phyloP scores from a whole-genome alignment of 805 yeast species.

The Myxozyma neglecta region DNA sequence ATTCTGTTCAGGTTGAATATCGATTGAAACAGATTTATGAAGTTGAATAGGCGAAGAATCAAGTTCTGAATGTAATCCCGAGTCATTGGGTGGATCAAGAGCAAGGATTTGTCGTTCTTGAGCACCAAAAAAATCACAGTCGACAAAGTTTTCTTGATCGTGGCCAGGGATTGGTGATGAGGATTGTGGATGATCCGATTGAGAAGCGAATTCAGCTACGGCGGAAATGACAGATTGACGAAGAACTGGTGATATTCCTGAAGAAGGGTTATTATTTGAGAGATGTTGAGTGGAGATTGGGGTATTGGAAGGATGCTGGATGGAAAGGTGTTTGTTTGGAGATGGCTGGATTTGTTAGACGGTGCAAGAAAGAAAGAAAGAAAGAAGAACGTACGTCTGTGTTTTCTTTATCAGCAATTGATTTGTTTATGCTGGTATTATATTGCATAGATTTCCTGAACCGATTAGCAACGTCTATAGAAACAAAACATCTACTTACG shows the following conservation, averaged over 20 bases:
- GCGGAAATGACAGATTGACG: constrained; percentile 17
- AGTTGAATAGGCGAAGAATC: constrained; percentile 1
- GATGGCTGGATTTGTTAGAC: background rate
- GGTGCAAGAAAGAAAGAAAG: background rate
- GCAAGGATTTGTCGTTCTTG: constrained; percentile 24
- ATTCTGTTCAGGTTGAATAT: background rate
- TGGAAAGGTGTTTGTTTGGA: background rate
- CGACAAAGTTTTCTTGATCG: constrained; percentile 5
- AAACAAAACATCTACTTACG: background rate
- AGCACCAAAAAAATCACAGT: constrained; percentile 27
- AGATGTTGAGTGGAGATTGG: no score
- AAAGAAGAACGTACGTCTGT: background rate
- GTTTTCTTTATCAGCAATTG: constrained; percentile 1
- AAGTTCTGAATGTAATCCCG: background rate
- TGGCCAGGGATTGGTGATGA: constrained; percentile 19
- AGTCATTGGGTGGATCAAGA: constrained; percentile 6
- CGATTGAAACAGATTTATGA: background rate
- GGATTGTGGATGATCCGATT: constrained; percentile 1
- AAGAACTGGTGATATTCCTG: background rate
- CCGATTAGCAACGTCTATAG: background rate
- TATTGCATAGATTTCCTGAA: no score
- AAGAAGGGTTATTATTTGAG: background rate
- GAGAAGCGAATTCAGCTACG: constrained; percentile 19
- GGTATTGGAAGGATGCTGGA: no score
- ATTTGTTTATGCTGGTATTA: background rate